A percentile compares a stretch with the other conserved stretches of the same genome.
phyloP scores from a whole-genome alignment of 345 rosid genomes.

The Eucalyptus tenuipes region DNA sequence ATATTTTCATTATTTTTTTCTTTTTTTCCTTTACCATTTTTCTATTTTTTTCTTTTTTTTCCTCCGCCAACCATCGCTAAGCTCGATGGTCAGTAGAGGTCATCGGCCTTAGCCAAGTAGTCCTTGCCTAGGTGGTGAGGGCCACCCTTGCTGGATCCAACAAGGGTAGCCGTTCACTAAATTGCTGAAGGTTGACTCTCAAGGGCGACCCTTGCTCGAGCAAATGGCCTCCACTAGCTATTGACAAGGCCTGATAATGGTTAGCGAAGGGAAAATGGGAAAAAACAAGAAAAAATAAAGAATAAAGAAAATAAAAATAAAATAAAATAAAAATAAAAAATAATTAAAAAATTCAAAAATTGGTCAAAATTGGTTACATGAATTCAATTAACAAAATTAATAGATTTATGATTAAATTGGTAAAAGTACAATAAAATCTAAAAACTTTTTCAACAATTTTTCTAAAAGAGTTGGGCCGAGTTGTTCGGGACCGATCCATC shows the following conservation, averaged over 20 bases:
- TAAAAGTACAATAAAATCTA: no score
- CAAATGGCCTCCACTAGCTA: background rate
- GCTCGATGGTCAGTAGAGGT: fast-evolving
- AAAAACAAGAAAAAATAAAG: fast-evolving
- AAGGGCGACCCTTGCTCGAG: fast-evolving
- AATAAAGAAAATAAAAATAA: no score
- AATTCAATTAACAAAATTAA: no score
- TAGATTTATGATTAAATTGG: no score
- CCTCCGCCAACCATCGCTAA: fast-evolving
- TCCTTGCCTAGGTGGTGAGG: fast-evolving
- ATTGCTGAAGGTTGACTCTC: background rate
- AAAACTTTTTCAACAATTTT: background rate
- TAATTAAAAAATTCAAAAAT: no score
- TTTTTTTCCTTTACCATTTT: no score
- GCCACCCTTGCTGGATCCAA: fast-evolving
- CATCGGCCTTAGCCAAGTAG: fast-evolving
- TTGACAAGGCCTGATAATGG: fast-evolving
- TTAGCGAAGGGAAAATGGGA: fast-evolving
- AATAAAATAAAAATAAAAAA: no score
- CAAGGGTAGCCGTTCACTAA: fast-evolving
- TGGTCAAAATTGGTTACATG: fast-evolving
- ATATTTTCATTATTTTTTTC: no score
- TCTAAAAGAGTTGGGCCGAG: background rate
- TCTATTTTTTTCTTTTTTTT: no score
- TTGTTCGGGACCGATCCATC: background rate